Evolutionary conservation across 768 basidiomycete species (phyloP), one percentile per base, ranked within the genome.

Genomic region (Megacollybia marginata): DNA sequence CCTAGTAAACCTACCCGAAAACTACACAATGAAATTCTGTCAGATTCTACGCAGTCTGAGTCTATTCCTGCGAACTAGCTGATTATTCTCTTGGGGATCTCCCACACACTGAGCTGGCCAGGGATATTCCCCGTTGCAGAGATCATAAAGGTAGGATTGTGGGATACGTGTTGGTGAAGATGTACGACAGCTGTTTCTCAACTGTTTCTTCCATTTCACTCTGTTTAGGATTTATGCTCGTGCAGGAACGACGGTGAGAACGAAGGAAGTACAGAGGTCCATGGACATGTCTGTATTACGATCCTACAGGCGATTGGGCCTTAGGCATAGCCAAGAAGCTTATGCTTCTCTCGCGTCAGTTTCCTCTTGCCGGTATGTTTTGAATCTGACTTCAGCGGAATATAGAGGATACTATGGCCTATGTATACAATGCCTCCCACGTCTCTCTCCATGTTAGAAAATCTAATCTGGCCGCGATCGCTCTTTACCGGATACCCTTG

Each of bases 81-180:
- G 38, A 15, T 4, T 2, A 20, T 19, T 18, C 15, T 7, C 20
- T 20, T 56, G 94, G 92, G 92, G 72, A 78, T 94, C 45, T 94
- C 92, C 63, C 92, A 94, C 60, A 75, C 80, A 8, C 72, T 93
- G 68, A 92, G 90, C 6, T 97, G 93, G 93, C 92, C 93, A 1
- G 84, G 91, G 53, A 76, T 96, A 16, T 94, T 91, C 8, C 95
- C 88, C 57, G 92, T 97, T 6, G 93, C 93, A 0, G 92, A 59
- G 92, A 94, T 56, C 76, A 82, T 58, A 84, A 88, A 59, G 92
- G 92, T 1, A 75, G 88, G 49, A 85, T 97, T 49, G 91, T 97
- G 2, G 93, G 93, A 31, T 97, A 97, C 63, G 93, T 95, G 33
- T 70, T 97, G n/a, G 92, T 89, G 2, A 94, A 94, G 66, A 95